Base-by-base conservation (phyloP, 805 yeast species). In the Cyberlindnera suaveolens region DNA sequence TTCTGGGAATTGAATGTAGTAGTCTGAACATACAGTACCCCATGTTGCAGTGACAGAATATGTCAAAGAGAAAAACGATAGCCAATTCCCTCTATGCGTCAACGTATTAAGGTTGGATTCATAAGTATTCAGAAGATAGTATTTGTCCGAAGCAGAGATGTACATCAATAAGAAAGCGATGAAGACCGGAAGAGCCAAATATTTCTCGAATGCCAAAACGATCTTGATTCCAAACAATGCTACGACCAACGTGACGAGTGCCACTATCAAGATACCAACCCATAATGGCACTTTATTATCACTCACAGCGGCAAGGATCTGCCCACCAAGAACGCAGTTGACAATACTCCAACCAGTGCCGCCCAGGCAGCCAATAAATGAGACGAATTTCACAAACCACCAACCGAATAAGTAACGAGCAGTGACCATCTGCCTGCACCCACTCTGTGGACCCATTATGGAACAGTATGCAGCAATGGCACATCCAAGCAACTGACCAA, bases 291-390 rank as follows among this genome's bases (percentile, higher is more conserved):
- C 72, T 46, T 68, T 72, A 10, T 77, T 83, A 50, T 78, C 64
- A 35, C 87, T 78, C 17, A 88, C 66, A 34, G 83, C 72, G 7
- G 77, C 68, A 39, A 88, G 63, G 46, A 88, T 82, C 63, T 88
- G 89, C 19, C 96, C 96, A 36, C 95, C 96, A 43, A 86, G 80
- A 36, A 87, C 93, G 51, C 85, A 77, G 57, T 86, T 87, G 15
- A 87, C 89, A 29, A 88, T 81, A 14, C 91, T 78, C 96, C 96
- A 88, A 16, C 96, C 96, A 52, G 85, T 60, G 16, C 83, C 82
- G 35, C 95, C 95, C 39, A 85, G 64, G 46, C 85, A 78, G 34
- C 86, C 76, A 27, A 84, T 75, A 30, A 88, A 60, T 13, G 88
- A 80, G 35, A 86, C 83, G 45, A 86, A 67, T 60, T 84, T 82